Conservation (phyloP, 495 filamentous ascomycete species). For the Rostrohypoxylon terebratum region DNA sequence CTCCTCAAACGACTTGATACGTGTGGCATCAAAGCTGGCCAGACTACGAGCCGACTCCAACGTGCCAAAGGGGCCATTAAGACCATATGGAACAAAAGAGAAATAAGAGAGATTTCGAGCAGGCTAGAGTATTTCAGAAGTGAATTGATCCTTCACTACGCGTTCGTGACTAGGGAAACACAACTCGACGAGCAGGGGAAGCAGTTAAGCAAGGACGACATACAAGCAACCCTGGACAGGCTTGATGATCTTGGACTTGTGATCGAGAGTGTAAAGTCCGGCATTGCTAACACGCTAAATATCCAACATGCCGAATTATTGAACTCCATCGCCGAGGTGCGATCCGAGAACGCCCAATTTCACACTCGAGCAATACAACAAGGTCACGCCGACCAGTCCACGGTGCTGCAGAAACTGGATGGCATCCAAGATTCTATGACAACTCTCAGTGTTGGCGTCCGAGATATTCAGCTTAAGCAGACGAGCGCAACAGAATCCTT, state of each 20-base stretch:
- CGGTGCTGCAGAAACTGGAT: neutral
- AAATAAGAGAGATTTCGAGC: constrained; percentile 20
- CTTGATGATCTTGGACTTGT: constrained; percentile 4
- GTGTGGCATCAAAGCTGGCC: constrained; percentile 17
- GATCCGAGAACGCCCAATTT: constrained; percentile 12
- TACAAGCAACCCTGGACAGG: neutral
- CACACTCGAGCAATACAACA: constrained; percentile 9
- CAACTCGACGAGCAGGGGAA: constrained; percentile 10
- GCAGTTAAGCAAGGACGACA: constrained; percentile 17
- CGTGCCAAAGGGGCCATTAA: constrained; percentile 16
- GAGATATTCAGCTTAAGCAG: constrained; percentile 9
- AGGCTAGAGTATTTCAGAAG: constrained; percentile 22
- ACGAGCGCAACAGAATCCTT: constrained; percentile 16
- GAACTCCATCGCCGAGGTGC: neutral
- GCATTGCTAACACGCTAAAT: neutral
- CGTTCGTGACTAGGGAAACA: constrained; percentile 11
- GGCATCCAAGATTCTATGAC: constrained; percentile 6
- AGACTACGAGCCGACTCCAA: constrained; percentile 10
- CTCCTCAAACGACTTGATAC: constrained; percentile 19
- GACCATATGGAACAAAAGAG: constrained; percentile 22
- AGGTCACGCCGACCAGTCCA: neutral
- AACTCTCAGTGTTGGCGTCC: neutral
- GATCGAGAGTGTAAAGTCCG: constrained; percentile 1
- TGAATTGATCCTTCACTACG: constrained; percentile 19
- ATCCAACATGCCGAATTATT: constrained; percentile 1